phyloP scores from a whole-genome alignment of 1,139 yeast species.

The Yamadazyma conglobata region DNA sequence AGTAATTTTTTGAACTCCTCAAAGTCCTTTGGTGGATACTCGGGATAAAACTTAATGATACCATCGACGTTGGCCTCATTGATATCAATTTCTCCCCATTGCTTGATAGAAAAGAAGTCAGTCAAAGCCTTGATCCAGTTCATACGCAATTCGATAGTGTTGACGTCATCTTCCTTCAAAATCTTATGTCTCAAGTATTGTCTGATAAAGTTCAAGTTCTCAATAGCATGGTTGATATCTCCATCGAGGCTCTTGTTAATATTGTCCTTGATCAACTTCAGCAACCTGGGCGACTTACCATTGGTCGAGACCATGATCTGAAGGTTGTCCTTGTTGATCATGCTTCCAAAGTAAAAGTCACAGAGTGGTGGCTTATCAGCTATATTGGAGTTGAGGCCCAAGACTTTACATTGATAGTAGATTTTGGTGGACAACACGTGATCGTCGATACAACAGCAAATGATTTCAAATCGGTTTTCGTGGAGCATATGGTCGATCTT shows the following conservation, averaged over 20 bases:
- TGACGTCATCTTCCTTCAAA: constrained; percentile 46
- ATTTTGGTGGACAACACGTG: constrained; percentile 57
- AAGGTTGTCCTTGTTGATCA: constrained; percentile 70
- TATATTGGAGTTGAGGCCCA: constrained; percentile 67
- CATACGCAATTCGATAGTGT: constrained; percentile 63
- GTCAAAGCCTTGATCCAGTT: constrained; percentile 67
- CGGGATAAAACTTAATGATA: constrained; percentile 36
- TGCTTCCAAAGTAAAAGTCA: constrained; percentile 84
- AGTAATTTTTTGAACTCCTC: constrained; percentile 20
- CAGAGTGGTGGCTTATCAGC: constrained; percentile 83
- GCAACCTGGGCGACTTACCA: constrained; percentile 78
- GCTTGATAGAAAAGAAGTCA: constrained; percentile 53
- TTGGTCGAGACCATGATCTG: constrained; percentile 84
- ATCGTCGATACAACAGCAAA: constrained; percentile 75
- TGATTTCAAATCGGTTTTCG: constrained; percentile 53
- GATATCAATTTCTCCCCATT: constrained; percentile 51
- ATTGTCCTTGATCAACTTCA: constrained; percentile 59
- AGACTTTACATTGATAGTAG: constrained; percentile 54
- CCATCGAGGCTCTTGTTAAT: constrained; percentile 47
- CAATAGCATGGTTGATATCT: constrained; percentile 56
- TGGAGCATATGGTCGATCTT: constrained; percentile 31
- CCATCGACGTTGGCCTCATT: constrained; percentile 21
- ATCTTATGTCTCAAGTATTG: constrained; percentile 44
- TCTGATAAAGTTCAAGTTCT: constrained; percentile 59
- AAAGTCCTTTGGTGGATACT: constrained; percentile 38